Evolutionary conservation across 345 rosid genomes (phyloP), one percentile per base, ranked within the genome.

Genomic region (Corymbia maculata): DNA sequence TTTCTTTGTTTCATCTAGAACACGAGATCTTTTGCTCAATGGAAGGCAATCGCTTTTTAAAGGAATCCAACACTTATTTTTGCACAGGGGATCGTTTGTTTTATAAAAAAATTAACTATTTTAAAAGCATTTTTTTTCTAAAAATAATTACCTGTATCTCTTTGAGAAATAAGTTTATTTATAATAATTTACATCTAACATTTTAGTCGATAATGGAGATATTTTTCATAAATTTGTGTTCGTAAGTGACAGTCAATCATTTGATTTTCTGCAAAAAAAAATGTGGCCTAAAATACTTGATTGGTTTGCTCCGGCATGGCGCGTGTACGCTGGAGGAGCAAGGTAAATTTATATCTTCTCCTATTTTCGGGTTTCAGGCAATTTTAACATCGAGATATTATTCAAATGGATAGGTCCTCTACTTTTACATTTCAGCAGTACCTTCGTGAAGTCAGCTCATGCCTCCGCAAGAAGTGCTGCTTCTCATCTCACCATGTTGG

Each of bases 61-160:
- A 36, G 82, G 47, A 32, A 14, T 17, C 8, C 3, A 5, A 66
- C 17, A 3, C 79, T 30, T 30, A 30, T 4, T 16, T 22, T 32
- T 68, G 22, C 12, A 16, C 11, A 32, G 7, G 21, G 22, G 21
- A 15, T n/a, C 17, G 6, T 19, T 75, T 75, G 26, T 36, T 19
- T 44, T 4, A 0, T 1, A 0, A 15, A 64, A 68, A 36, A 75
- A 2, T 17, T 24, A 36, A 36, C 4, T 0, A 36, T 36, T 21
- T 19, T 9, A 36, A 36, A 9, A 36, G 4, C 2, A 19, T 2
- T 19, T 36, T 36, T 75, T 75, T 75, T 36, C 26, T 3, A 9
- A 75, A 42, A 21, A 19, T 36, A 5, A 9, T 36, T 10, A 0
- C 17, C 0, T 70, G 4, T 75, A 75, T 70, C 13, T 36, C 45